phyloP scores from a whole-genome alignment of 805 yeast species.

The Starmerella kuoi region DNA sequence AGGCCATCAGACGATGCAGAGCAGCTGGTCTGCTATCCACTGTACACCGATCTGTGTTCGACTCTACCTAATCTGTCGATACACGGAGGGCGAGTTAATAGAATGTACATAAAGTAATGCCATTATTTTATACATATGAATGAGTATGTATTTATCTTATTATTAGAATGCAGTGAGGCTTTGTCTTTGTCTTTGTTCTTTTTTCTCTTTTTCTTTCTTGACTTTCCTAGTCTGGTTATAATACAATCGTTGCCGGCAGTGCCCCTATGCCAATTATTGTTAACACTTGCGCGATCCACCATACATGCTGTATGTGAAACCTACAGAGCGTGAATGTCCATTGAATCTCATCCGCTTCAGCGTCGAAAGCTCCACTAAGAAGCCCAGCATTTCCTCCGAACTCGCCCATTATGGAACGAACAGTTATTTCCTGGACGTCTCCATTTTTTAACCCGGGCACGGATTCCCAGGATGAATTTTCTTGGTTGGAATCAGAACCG shows the following conservation, averaged over 20 bases:
- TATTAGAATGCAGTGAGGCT: no score
- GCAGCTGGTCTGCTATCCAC: slow-evolving; percentile 67
- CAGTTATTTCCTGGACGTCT: slow-evolving; percentile 51
- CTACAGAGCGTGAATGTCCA: slow-evolving; percentile 67
- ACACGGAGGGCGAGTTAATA: no score
- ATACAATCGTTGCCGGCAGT: neutral
- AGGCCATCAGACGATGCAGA: slow-evolving; percentile 69
- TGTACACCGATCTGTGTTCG: slow-evolving; percentile 36
- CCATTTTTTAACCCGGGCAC: slow-evolving; percentile 12
- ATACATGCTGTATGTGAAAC: slow-evolving; percentile 75
- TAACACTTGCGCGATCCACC: slow-evolving; percentile 80
- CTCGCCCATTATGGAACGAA: slow-evolving; percentile 93
- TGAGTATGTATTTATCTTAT: no score
- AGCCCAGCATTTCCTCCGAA: slow-evolving; percentile 81
- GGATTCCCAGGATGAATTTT: slow-evolving; percentile 8
- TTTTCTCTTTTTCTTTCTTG: no score
- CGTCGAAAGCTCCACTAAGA: slow-evolving; percentile 57
- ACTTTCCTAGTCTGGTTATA: no score
- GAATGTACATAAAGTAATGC: no score
- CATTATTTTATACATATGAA: no score
- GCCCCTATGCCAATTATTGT: slow-evolving; percentile 26
- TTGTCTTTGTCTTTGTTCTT: no score
- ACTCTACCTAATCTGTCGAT: slow-evolving; percentile 2
- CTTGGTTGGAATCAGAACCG: slow-evolving; percentile 12
- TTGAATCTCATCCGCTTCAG: slow-evolving; percentile 38